Base-by-base conservation (phyloP, 352 stramenopile species). In the Globisporangium solare region DNA sequence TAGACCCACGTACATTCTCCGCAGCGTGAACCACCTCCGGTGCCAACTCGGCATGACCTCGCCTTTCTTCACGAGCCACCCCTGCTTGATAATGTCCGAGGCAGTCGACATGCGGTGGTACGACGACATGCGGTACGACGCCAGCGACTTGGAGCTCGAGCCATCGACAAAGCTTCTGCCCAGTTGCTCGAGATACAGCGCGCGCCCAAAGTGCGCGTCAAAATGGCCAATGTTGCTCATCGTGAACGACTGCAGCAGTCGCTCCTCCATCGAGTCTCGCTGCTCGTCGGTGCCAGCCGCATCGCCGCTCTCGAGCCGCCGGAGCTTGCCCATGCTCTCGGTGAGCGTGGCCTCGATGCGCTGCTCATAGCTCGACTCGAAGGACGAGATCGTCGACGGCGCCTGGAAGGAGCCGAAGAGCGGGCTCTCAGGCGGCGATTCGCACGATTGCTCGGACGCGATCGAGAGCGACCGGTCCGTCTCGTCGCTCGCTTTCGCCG, bases 11-110 rank as follows among this genome's bases (percentile, higher is more conserved):
- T 65, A 81, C 83, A 88, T 94, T 22, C 70, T 69, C 24, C 78
- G 79, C 17, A 94, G 66, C 46, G 69, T 90, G 60, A 94, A 88
- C 82, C 82, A 94, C 4, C 84, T 80, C 52, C 86, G 87, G 47
- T 86, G 74, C 74, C 83, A 94, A 50, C 71, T 92, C 1, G 66
- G 82, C 46, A 94, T 76, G 22, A 92, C 76, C 37, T 86, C 79
- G 12, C 76, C 84, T 12, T 77, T 76, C 64, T 94, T 94, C 42
- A 83, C 67, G 46, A 94, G 69, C 84, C 84, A 92, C 27, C 84
- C 84, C 56, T 94, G 79, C 14, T 79, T 78, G 46, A 86, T 62
- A 3, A 83, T 53, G 43, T 71, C 60, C 1, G 71, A 64, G 18
- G 63, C 67, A n/a, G 66, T 60, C 13, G 76, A 83, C 59, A 84